These are phyloP conservation scores for Lithohypha guttulata DNA, from an alignment of 2,329 filamentous ascomycete genomes.

Conservation along the genomic window DNA sequence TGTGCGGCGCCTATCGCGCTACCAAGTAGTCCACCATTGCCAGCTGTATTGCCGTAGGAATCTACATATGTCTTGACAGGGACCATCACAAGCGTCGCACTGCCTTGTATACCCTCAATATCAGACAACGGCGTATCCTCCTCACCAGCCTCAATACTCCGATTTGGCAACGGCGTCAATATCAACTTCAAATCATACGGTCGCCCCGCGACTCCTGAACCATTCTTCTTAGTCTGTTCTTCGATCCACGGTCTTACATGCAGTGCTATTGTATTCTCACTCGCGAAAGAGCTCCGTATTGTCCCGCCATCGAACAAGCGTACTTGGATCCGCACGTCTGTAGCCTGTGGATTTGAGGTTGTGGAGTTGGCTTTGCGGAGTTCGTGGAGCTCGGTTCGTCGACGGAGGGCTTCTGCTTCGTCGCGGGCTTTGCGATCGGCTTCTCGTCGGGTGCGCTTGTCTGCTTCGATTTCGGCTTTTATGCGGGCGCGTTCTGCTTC, in stretches of 20 bases:
- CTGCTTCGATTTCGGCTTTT: conserved; percentile 63
- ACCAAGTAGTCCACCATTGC: conserved; percentile 31
- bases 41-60: conserved; percentile 40
- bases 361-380: conserved; percentile 14
- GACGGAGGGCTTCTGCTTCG: conserved; percentile 39
- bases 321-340: conserved; percentile 57
- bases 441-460: conserved; percentile 57
- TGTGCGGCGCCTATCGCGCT: conserved; percentile 34
- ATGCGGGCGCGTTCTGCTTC: conserved; percentile 62
- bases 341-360: conserved; percentile 16
- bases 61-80: conserved; percentile 54
- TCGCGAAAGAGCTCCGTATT: conserved; percentile 61
- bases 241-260: conserved; percentile 74
- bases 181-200: conserved; percentile 82
- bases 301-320: conserved; percentile 76
- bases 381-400: conserved; percentile 21
- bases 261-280: conserved; percentile 48
- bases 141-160: conserved; percentile 61
- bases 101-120: conserved; percentile 59
- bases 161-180: conserved; percentile 65
- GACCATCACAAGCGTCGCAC: conserved; percentile 70
- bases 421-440: background rate
- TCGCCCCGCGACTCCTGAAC: background rate
- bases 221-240: conserved; percentile 43
- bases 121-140: conserved; percentile 58